Evolutionary conservation across 2,329 filamentous ascomycete genomes (phyloP), one percentile per base, ranked within the genome.

Genomic region (Colletotrichum cuscutae): DNA sequence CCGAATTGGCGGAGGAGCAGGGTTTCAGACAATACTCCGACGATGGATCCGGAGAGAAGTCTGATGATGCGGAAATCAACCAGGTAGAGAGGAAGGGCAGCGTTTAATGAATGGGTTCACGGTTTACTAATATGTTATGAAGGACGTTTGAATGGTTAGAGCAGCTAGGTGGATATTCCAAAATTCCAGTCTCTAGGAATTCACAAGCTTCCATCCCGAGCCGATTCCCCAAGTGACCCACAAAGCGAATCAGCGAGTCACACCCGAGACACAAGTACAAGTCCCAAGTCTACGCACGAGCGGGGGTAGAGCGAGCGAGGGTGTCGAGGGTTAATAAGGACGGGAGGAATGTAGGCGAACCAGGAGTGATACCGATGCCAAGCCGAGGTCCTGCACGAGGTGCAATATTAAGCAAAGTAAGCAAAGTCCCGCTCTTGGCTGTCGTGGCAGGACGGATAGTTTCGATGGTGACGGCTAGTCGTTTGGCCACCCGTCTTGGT

Each of bases 1-100:
- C 81, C 3, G 83, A 86, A 74, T 80, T 89, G 22, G 52, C 70
- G 15, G 78, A 81, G 22, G 82, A 84, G 7, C 78, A 79, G 37
- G 79, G 82, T 72, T 82, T 81, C 68, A 75, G 81, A n/a, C 77
- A 79, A 22, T 77, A 78, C 57, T 75, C 75, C 3, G 77, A 79
- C 1, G 80, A 76, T 2, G 72, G 76, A 4, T 49, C 77, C 46
- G 72, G 76, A 4, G 79, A 80, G 32, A 79, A 81, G 65, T 77
- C 77, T 52, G 76, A 75, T 5, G 59, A 68, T 26, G 68, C 65
- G 26, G 66, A 73, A 28, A 54, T 68, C 53, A 76, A 75, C 61
- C 74, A 76, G 69, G 70, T 75, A 60, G 75, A 76, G 73, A 71
- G 66, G 71, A 75, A 69, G 63, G 70, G 75, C 53, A 76, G 60